Conservation (phyloP, 305 asterid species). For the Fraxinus platypoda region DNA sequence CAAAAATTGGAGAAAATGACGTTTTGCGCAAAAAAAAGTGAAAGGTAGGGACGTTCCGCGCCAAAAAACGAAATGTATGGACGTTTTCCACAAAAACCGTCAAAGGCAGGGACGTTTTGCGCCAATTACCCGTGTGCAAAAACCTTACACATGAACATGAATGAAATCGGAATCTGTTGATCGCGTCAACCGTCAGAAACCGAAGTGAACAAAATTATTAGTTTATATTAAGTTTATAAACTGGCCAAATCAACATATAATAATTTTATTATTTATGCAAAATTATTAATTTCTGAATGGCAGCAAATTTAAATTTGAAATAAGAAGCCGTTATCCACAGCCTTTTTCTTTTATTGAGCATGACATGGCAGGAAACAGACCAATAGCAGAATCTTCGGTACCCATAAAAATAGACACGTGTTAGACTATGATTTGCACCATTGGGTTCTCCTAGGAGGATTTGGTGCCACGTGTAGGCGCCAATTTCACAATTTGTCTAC, state of each 20-base stretch:
- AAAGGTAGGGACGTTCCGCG: too few species aligned
- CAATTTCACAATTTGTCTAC: background rate
- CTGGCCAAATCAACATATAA: background rate
- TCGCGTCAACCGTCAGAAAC: too few species aligned
- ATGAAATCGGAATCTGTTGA: too few species aligned
- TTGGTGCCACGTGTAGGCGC: conserved; percentile 14
- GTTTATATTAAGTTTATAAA: too few species aligned
- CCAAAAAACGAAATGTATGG: too few species aligned
- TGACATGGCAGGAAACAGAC: conserved; percentile 28
- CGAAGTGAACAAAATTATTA: background rate
- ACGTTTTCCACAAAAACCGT: too few species aligned
- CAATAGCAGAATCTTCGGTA: conserved; percentile 22
- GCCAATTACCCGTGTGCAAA: too few species aligned
- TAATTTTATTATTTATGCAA: background rate
- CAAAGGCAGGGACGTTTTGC: too few species aligned
- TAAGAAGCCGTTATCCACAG: background rate
- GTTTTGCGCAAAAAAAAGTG: too few species aligned
- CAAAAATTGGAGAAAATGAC: too few species aligned
- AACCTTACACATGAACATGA: too few species aligned
- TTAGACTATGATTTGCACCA: background rate
- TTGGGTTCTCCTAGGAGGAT: background rate
- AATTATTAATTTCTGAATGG: background rate
- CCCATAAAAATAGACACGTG: conserved; percentile 33
- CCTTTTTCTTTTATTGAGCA: background rate
- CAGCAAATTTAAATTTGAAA: background rate